These are phyloP conservation scores for Fusarium sp. DNA, from an alignment of 2,329 filamentous ascomycete species.

Conservation along the genomic window DNA sequence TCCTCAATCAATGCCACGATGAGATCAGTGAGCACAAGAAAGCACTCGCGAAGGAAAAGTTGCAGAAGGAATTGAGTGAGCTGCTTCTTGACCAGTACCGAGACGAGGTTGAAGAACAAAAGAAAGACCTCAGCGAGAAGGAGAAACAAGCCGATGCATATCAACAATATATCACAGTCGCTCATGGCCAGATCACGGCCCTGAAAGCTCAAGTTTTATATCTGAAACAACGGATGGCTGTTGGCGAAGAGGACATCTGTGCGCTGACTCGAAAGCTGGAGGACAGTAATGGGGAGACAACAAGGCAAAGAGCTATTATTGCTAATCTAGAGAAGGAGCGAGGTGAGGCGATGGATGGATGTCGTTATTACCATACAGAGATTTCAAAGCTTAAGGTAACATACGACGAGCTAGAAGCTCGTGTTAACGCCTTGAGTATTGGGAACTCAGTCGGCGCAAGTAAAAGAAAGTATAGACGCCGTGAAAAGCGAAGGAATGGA, in stretches of 20 bases:
- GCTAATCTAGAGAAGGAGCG: slow-evolving; percentile 3
- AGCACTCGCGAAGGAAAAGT: background rate
- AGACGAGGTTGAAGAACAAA: background rate
- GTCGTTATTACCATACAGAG: background rate
- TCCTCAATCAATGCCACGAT: background rate
- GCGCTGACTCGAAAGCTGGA: slow-evolving; percentile 1
- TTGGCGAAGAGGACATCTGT: background rate
- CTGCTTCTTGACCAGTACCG: slow-evolving; percentile 4
- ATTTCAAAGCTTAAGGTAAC: slow-evolving; percentile 1
- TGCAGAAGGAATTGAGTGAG: background rate
- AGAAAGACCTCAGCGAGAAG: background rate
- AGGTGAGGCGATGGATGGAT: slow-evolving; percentile 3
- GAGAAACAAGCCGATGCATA: background rate
- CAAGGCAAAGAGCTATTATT: background rate
- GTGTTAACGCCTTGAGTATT: background rate
- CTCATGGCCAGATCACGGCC: background rate
- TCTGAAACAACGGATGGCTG: background rate
- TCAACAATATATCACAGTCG: background rate
- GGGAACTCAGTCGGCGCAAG: background rate
- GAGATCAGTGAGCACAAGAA: background rate
- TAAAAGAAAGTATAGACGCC: background rate
- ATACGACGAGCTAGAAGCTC: background rate
- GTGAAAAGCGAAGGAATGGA: background rate
- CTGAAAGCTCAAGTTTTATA: background rate
- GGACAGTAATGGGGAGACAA: background rate